Evolutionary conservation across 345 rosid genomes (phyloP).

Genomic region (Eucalyptus pauciflora): DNA sequence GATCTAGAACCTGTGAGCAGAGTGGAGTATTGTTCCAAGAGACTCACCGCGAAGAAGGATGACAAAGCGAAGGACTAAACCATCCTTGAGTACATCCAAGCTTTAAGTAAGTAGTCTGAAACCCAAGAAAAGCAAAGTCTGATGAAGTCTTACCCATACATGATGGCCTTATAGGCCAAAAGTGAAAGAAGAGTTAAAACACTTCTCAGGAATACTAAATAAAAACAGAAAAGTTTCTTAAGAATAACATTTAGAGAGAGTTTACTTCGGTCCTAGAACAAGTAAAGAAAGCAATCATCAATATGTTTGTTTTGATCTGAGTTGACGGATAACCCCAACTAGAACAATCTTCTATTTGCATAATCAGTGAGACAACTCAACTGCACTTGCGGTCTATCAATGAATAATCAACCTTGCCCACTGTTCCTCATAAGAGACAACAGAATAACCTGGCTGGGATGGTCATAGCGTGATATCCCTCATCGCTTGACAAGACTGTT

Average conservation of each 20-base stretch:
- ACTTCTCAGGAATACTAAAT: background rate
- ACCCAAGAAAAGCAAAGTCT: background rate
- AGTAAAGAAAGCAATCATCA: background rate
- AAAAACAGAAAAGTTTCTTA: background rate
- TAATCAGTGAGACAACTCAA: background rate
- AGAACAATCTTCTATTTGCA: background rate
- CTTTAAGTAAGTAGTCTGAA: conserved; percentile 52
- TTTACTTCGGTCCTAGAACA: background rate
- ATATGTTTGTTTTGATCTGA: background rate
- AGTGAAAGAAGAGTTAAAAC: background rate
- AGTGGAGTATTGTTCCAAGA: background rate
- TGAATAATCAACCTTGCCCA: background rate
- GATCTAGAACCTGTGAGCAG: background rate
- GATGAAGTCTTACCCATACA: background rate
- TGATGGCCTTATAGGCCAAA: background rate
- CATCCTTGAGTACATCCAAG: conserved; percentile 68
- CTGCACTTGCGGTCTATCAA: background rate
- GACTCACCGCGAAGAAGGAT: conserved; percentile 39
- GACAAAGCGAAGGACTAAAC: conserved; percentile 41
- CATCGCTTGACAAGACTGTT: background rate
- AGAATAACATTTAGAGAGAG: background rate
- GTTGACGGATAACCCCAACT: background rate
- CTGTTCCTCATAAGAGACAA: background rate
- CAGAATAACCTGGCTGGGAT: background rate
- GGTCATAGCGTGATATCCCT: background rate